Conservation (phyloP, 1,139 yeast species). For the Geotrichum reessii region DNA sequence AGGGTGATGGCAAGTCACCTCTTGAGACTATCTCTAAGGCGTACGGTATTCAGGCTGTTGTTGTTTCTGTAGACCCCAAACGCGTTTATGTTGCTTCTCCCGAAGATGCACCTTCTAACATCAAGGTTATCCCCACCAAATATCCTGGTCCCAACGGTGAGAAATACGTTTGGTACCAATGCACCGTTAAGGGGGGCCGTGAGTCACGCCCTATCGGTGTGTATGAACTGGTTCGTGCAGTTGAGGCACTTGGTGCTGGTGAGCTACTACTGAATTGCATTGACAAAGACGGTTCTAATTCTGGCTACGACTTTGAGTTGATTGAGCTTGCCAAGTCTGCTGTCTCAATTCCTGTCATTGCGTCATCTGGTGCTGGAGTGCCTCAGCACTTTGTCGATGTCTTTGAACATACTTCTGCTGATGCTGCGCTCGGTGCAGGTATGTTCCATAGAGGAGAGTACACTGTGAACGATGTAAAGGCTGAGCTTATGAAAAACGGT, state of each 20-base stretch:
- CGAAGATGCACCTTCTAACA: conserved; percentile 50
- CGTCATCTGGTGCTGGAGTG: conserved; percentile 93
- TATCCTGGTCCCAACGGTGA: conserved; percentile 80
- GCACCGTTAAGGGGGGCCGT: conserved; percentile 94
- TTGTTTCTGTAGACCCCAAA: conserved; percentile 93
- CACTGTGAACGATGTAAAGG: conserved; percentile 77
- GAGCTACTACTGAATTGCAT: conserved; percentile 88
- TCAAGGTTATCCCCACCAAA: conserved; percentile 41
- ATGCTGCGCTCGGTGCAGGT: conserved; percentile 98
- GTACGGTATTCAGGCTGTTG: conserved; percentile 95
- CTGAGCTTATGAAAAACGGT: conserved; percentile 22
- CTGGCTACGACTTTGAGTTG: conserved; percentile 85
- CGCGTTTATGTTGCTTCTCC: conserved; percentile 68
- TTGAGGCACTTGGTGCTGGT: conserved; percentile 95
- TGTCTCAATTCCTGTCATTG: conserved; percentile 86
- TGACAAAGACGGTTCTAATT: conserved; percentile 92
- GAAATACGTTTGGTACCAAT: conserved; percentile 84
- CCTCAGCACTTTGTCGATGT: conserved; percentile 89
- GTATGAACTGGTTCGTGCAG: conserved; percentile 76
- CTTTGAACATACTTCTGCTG: conserved; percentile 71
- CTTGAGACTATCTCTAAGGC: conserved; percentile 87
- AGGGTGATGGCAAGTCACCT: conserved; percentile 69
- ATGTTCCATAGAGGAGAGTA: conserved; percentile 94
- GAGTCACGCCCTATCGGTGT: conserved; percentile 88
- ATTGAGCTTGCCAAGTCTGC: conserved; percentile 68